phyloP scores from a whole-genome alignment of 345 rosid species.

The Eucalyptus cloeziana region DNA sequence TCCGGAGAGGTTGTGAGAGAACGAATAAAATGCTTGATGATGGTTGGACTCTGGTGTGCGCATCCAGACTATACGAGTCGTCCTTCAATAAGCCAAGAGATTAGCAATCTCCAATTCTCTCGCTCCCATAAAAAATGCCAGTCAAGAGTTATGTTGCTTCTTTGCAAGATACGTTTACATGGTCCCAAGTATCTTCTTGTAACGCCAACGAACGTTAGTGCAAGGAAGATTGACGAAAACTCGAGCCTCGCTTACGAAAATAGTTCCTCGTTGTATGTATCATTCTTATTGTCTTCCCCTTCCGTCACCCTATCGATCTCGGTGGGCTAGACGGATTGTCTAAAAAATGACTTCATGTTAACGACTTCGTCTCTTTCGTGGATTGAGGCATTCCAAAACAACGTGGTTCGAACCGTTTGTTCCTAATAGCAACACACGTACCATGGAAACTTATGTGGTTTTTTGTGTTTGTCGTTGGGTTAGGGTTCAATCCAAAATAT shows the following conservation, averaged over 20 bases:
- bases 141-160: not conserved
- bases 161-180: not conserved
- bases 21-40: constrained; percentile 5
- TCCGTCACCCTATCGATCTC: accelerated
- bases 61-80: not conserved
- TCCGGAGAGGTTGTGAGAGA: not conserved
- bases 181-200: not conserved
- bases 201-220: not conserved
- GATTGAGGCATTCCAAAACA: not conserved
- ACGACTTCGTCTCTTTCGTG: not conserved
- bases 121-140: not conserved
- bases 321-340: not conserved
- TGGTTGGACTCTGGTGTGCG: constrained; percentile 6
- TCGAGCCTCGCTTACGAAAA: accelerated
- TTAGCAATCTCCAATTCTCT: not conserved
- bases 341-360: not conserved
- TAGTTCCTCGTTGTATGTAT: not conserved
- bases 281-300: not conserved
- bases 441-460: not conserved
- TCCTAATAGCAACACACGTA: not conserved
- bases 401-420: not conserved
- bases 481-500: not conserved
- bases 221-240: not conserved
- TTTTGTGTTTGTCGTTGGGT: not conserved
- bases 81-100: constrained; percentile 4